Evolutionary conservation across 2,329 filamentous ascomycete genomes (phyloP).

Genomic region (Metarhizium sp.): DNA sequence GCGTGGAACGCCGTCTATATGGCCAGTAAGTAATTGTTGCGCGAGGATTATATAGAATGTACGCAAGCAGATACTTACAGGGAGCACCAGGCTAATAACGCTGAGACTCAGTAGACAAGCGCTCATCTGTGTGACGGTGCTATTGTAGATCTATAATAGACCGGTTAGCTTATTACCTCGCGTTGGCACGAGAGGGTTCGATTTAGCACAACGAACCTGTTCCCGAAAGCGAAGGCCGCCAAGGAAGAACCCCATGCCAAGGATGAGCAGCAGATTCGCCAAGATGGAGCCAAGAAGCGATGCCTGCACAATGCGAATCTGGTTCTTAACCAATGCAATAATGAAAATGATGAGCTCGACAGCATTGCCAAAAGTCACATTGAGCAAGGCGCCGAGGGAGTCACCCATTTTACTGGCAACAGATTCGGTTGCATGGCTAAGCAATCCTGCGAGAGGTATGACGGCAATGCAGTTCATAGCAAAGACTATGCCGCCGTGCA

Average conservation of each 20-base stretch:
- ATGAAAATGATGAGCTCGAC: slow-evolving; percentile 69
- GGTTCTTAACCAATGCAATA: slow-evolving; percentile 32
- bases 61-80: slow-evolving; percentile 40
- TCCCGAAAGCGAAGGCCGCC: slow-evolving; percentile 82
- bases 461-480: slow-evolving; percentile 69
- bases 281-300: slow-evolving; percentile 84
- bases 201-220: slow-evolving; percentile 43
- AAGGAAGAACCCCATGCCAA: slow-evolving; percentile 85
- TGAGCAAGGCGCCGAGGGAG: slow-evolving; percentile 62
- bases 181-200: no score
- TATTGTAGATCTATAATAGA: slow-evolving; percentile 67
- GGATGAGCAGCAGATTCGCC: slow-evolving; percentile 76
- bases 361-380: slow-evolving; percentile 71
- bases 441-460: slow-evolving; percentile 61
- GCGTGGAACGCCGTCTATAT: slow-evolving; percentile 78
- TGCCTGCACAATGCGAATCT: slow-evolving; percentile 87
- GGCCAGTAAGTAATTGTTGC: slow-evolving; percentile 28
- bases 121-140: slow-evolving; percentile 92
- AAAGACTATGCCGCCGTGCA: slow-evolving; percentile 56
- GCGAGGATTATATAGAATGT: slow-evolving; percentile 12
- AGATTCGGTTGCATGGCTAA: slow-evolving; percentile 66
- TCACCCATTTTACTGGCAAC: slow-evolving; percentile 66
- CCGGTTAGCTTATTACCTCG: not conserved
- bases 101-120: slow-evolving; percentile 84
- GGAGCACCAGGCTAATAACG: slow-evolving; percentile 79